These are phyloP conservation scores for Saccharomyces hybrid DNA, from an alignment of 1,139 yeast species.

Conservation along the genomic window DNA sequence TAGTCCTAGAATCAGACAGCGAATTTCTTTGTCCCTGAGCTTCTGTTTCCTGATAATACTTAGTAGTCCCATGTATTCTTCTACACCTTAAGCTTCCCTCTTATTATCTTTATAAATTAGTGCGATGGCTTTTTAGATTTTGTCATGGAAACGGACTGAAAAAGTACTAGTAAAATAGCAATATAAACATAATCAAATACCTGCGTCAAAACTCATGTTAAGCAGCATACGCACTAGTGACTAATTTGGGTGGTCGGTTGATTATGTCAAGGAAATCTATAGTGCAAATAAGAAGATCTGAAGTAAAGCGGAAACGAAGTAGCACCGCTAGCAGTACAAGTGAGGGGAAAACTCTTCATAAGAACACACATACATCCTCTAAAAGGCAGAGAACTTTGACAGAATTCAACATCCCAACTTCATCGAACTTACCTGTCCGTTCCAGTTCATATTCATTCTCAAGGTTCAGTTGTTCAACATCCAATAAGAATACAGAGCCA, in stretches of 20 bases:
- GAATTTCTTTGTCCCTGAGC: conserved; percentile 65
- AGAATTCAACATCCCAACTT: conserved; percentile 22
- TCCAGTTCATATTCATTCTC: neutral
- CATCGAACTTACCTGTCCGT: conserved; percentile 9
- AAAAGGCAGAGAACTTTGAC: conserved; percentile 22
- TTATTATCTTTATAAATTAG: neutral
- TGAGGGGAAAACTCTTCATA: neutral
- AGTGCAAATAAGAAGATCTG: conserved; percentile 10
- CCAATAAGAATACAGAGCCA: neutral
- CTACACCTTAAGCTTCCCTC: neutral
- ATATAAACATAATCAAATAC: neutral
- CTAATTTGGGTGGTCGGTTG: too few species aligned
- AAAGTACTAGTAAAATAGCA: neutral
- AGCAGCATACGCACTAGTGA: neutral
- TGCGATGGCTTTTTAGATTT: neutral
- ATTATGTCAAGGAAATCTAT: conserved; percentile 8
- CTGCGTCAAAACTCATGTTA: neutral
- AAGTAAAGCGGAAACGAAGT: conserved; percentile 9
- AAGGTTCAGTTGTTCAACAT: neutral
- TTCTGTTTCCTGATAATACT: conserved; percentile 78
- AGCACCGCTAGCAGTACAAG: neutral
- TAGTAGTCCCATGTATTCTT: conserved; percentile 64
- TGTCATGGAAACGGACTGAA: neutral
- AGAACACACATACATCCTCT: conserved; percentile 4
- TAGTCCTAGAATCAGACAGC: conserved; percentile 72